Base-by-base conservation (phyloP, 2,329 filamentous ascomycete genomes). In the Didymella pinodella region DNA sequence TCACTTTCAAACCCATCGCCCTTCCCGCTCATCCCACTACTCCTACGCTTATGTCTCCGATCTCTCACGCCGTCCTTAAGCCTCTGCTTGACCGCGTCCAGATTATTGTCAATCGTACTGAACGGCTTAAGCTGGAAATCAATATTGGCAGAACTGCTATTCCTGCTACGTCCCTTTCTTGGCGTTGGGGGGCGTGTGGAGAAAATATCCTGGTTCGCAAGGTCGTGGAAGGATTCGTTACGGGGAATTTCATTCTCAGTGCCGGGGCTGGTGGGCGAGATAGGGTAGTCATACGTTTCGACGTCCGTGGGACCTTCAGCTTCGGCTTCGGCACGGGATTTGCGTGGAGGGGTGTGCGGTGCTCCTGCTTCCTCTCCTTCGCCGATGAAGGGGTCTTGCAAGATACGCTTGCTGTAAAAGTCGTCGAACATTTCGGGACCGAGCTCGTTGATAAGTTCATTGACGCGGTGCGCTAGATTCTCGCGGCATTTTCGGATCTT, bases 381-480 rank as follows among this genome's bases (percentile, higher is more conserved):
- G 8, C 22, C 51, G 8, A 66, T 62, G 58, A 76, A 75, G 2
- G 76, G 74, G 43, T 78, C 74, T n/a, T 72, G 65, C 48, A 79
- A 68, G 53, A 79, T 77, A 49, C 77, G 74, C 34, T 76, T 74
- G 3, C 71, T 70, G 57, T 79, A 71, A 58, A 79, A 99, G 80
- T 99, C 95, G n/a, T 93, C 90, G 80, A 96, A 99, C 81, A 99
- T 89, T 74, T 98, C 93, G 0, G 95, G 95, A 0, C 95, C 95
- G 12, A 99, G 87, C 18, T 91, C 92, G 78, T 99, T 98, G 83
- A 99, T 97, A 46, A 96, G 84, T 3, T 95, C 88, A 1, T 93
- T 97, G 38, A 99, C 93, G 72, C 95, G 86, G 10, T 86, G 83
- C 57, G 91, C 91, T 46, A 99, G 85, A 63, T 90, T 85, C 26